Percentiles rank a stretch among this genome's conserved stretches.
These are phyloP conservation scores for Priceomyces castillae DNA, from an alignment of 805 yeast species.

Conservation along the genomic window DNA sequence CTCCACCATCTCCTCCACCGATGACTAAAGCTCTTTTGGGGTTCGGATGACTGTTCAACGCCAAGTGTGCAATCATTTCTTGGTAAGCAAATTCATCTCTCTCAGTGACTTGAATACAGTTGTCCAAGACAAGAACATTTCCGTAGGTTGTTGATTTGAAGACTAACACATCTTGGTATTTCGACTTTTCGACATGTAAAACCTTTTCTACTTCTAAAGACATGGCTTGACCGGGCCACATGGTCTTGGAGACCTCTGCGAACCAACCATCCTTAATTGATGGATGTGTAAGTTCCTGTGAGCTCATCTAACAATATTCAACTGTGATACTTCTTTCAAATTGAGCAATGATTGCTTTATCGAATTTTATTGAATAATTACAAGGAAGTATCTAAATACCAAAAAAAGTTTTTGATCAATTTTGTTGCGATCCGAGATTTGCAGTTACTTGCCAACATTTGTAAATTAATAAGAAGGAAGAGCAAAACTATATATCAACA, in stretches of 20 bases:
- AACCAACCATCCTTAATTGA: constrained; percentile 89
- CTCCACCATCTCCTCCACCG: constrained; percentile 99
- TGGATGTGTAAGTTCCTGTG: constrained; percentile 51
- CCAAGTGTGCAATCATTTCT: constrained; percentile 96
- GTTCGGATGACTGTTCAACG: constrained; percentile 87
- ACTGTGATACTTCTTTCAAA: too few relatives aligned
- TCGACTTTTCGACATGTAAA: constrained; percentile 78
- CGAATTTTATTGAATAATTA: too few relatives aligned
- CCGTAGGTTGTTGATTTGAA: constrained; percentile 94
- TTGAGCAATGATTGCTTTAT: too few relatives aligned
- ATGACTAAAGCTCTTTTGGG: constrained; percentile 92
- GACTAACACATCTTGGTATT: constrained; percentile 90
- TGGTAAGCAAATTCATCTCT: constrained; percentile 97
- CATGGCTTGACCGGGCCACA: constrained; percentile 99
- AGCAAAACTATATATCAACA: too few relatives aligned
- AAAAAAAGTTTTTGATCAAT: too few relatives aligned
- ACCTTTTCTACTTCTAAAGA: constrained; percentile 82
- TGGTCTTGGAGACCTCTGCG: constrained; percentile 88
- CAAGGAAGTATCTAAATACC: too few relatives aligned
- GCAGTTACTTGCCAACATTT: too few relatives aligned
- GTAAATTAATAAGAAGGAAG: too few relatives aligned
- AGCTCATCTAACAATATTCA: too few relatives aligned
- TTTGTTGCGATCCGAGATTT: too few relatives aligned
- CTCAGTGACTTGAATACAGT: constrained; percentile 94
- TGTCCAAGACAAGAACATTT: constrained; percentile 90